These are phyloP conservation scores for Ceratocystis cacaofunesta DNA, from an alignment of 2,329 filamentous ascomycete species.

Conservation along the genomic window DNA sequence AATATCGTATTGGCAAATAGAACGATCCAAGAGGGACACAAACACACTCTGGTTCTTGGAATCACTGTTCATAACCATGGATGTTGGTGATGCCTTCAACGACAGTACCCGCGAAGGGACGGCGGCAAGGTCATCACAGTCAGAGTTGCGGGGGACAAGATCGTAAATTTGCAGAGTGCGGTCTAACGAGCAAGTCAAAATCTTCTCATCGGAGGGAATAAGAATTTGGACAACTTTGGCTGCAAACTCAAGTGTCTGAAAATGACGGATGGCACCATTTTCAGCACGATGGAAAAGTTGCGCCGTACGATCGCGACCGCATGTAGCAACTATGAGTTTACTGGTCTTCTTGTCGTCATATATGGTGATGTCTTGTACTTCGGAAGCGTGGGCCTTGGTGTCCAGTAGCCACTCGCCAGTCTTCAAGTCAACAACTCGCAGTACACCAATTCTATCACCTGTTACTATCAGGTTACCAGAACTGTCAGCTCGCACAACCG, in stretches of 20 bases:
- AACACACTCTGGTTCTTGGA: slow-evolving; percentile 35
- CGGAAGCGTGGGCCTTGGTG: slow-evolving; percentile 71
- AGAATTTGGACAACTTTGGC: slow-evolving; percentile 65
- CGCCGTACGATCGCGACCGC: slow-evolving; percentile 77
- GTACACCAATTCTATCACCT: slow-evolving; percentile 73
- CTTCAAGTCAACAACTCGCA: slow-evolving; percentile 52
- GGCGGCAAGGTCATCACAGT: slow-evolving; percentile 55
- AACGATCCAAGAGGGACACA: slow-evolving; percentile 46
- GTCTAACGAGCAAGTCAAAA: slow-evolving; percentile 81
- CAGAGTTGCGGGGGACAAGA: slow-evolving; percentile 52
- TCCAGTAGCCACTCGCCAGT: slow-evolving; percentile 50
- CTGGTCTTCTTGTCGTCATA: slow-evolving; percentile 40
- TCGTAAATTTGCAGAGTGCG: slow-evolving; percentile 75
- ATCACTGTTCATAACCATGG: slow-evolving; percentile 58
- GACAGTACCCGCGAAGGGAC: slow-evolving; percentile 63
- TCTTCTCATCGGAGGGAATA: slow-evolving; percentile 56
- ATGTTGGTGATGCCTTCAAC: slow-evolving; percentile 73
- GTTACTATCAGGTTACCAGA: slow-evolving; percentile 56
- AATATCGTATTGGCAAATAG: slow-evolving; percentile 46
- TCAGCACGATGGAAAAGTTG: slow-evolving; percentile 59
- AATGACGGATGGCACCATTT: slow-evolving; percentile 50
- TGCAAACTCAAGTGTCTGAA: slow-evolving; percentile 88
- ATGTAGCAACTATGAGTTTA: slow-evolving; percentile 59
- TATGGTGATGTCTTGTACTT: slow-evolving; percentile 69
- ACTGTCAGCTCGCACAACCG: slow-evolving; percentile 43